Evolutionary conservation across 805 yeast genomes (phyloP).

Genomic region (Huiozyma naganishii): DNA sequence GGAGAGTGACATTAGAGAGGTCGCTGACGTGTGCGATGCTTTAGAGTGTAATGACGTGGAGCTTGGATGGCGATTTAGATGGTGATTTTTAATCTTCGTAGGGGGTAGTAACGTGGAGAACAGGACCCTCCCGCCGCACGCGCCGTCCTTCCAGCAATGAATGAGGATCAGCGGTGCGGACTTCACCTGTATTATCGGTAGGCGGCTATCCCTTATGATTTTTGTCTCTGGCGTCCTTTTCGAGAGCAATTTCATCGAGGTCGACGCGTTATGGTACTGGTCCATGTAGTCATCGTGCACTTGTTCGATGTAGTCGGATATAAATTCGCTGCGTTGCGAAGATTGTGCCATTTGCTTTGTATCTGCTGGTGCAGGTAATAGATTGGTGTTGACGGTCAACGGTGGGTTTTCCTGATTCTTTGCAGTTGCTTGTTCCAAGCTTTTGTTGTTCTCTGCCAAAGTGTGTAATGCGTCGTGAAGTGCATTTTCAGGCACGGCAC

Average conservation of each 20-base stretch:
- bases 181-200: slow-evolving; percentile 21
- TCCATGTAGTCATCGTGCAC: slow-evolving; percentile 18
- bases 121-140: slow-evolving; percentile 24
- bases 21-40: neutral
- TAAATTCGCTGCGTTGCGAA: slow-evolving; percentile 6
- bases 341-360: neutral
- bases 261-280: slow-evolving; percentile 14
- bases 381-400: neutral
- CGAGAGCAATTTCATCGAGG: slow-evolving; percentile 19
- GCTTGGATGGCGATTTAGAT: neutral
- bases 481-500: no score
- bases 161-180: slow-evolving; percentile 18
- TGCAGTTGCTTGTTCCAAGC: neutral
- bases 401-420: neutral
- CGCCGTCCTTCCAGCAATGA: slow-evolving; percentile 23
- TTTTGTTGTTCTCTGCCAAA: neutral
- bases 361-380: neutral
- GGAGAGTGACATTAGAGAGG: neutral
- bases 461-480: slow-evolving; percentile 1
- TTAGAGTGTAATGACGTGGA: neutral
- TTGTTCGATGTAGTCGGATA: slow-evolving; percentile 20
- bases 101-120: slow-evolving; percentile 24
- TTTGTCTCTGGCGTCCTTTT: slow-evolving; percentile 19
- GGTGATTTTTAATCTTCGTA: slow-evolving; percentile 4
- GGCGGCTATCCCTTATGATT: slow-evolving; percentile 15